Evolutionary conservation across 2,329 filamentous ascomycete genomes (phyloP), one percentile per base, ranked within the genome.

Genomic region (Geosmithia morbida): DNA sequence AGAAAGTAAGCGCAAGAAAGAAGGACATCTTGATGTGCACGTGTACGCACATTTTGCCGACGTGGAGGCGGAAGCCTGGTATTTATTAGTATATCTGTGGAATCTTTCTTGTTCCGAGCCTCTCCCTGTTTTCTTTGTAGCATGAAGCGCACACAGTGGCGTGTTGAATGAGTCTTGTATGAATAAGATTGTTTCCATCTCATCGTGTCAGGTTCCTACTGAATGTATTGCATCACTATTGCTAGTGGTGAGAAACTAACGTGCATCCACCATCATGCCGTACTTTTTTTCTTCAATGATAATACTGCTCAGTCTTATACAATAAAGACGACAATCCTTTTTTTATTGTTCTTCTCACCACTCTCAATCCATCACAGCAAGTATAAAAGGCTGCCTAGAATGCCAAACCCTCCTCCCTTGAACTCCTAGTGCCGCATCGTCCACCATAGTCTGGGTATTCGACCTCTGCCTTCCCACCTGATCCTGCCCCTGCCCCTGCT

Each of bases 331-430:
- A 26, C 22, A 26, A 26, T 26, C 22, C 4, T 8, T 26, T 4
- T 26, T 26, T 26, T 26, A 26, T 26, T 26, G 4, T 26, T 5
- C 22, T 26, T 8, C 22, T 8, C 39, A 39, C 22, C 41, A 37
- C 2, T 44, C 41, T 16, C 46, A 10, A 22, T 81, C 77, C 49
- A 61, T 61, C 19, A 79, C 79, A 50, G 67, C 63, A 53, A 84
- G 58, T 45, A 72, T 56, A 53, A 70, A 80, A 44, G 75, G 71
- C 55, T 73, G 68, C 53, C 79, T 68, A 26, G 74, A 72, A 61
- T 83, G 77, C 79, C 80, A 84, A 33, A 81, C 75, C 51, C 77
- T 67, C 56, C 79, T 70, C 61, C 82, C 75, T 58, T 70, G 73
- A 8, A 69, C 68, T 2, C 77, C 79, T 20, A 83, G 61, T 51